Base-by-base conservation (phyloP, 2,329 filamentous ascomycete species). In the Pseudogymnoascus sp. region DNA sequence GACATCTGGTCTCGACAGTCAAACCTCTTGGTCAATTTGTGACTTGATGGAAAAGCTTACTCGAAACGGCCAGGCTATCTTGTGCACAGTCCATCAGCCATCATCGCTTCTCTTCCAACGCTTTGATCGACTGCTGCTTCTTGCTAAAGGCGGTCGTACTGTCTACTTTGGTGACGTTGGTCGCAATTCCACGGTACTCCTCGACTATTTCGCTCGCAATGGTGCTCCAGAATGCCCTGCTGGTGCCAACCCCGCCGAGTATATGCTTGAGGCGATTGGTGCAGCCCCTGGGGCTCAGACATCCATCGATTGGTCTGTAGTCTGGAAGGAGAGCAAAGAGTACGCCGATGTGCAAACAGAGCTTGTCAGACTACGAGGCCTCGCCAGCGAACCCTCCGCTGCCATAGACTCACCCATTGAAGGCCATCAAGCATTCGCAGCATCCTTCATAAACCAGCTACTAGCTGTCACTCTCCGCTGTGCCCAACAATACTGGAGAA, bases 401-500 rank as follows among this genome's bases (percentile, higher is more conserved):
- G 19, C 60, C 40, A 19, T 31, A 44, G 46, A 40, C 68, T 76
- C 80, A 60, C 75, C 79, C 64, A 77, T 77, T 63, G 46, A 13
- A 31, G 17, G n/a, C 9, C 84, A 83, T 67, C 78, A 83, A 7
- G 88, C 92, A 73, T 95, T 93, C 65, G 90, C 91, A 3, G 88
- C 89, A 66, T 85, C 90, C 0, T 88, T 93, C 69, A 65, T 64
- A 1, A 70, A 78, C 0, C 91, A 96, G 71, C 75, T 92, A 2
- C 76, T 73, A 53, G 79, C 84, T 64, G 88, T 90, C 56, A 83
- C 83, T 2, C 69, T 79, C 6, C 85, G 88, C 65, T 83, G 89
- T 9, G 89, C 89, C 75, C 79, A 87, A 69, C 88, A 91, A 72
- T 89, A 89, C 77, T 91, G 88, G 88, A 83, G 88, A 59, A 88